Evolutionary conservation across 495 filamentous ascomycete species (phyloP).

Genomic region (Choiromyces venosus): DNA sequence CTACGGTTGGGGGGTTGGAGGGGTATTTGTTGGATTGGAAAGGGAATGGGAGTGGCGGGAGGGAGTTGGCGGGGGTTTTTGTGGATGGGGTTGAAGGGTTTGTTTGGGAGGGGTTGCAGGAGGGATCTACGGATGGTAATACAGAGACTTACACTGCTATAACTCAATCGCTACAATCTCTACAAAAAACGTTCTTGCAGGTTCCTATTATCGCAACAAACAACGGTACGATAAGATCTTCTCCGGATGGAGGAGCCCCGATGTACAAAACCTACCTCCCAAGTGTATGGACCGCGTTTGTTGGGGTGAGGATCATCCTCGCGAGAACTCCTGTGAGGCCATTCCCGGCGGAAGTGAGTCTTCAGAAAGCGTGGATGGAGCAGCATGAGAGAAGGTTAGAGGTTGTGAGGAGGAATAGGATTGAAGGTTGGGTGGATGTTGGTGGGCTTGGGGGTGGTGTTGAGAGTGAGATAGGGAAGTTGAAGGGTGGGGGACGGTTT

Average conservation of each 20-base stretch:
- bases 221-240: not conserved
- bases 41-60: not conserved
- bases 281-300: not conserved
- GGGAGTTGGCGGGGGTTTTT: not conserved
- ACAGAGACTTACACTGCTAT: not conserved
- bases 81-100: slow-evolving; percentile 3
- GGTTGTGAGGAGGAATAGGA: not conserved
- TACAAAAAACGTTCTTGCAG: not conserved
- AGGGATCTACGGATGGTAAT: not conserved
- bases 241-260: not conserved
- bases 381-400: slow-evolving; percentile 1
- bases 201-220: not conserved
- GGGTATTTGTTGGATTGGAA: slow-evolving; percentile 7
- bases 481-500: not conserved
- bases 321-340: not conserved
- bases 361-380: not conserved
- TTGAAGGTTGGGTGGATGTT: not conserved
- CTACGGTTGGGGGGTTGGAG: slow-evolving; percentile 5
- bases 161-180: not conserved
- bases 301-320: slow-evolving; percentile 1
- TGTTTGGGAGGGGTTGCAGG: slow-evolving; percentile 1
- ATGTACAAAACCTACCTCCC: not conserved
- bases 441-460: slow-evolving; percentile 1
- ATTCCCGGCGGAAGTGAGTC: not conserved
- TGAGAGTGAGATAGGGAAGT: not conserved